Evolutionary conservation across 371 early-diverging fungal species (phyloP).

Genomic region (Mortierella sp.): DNA sequence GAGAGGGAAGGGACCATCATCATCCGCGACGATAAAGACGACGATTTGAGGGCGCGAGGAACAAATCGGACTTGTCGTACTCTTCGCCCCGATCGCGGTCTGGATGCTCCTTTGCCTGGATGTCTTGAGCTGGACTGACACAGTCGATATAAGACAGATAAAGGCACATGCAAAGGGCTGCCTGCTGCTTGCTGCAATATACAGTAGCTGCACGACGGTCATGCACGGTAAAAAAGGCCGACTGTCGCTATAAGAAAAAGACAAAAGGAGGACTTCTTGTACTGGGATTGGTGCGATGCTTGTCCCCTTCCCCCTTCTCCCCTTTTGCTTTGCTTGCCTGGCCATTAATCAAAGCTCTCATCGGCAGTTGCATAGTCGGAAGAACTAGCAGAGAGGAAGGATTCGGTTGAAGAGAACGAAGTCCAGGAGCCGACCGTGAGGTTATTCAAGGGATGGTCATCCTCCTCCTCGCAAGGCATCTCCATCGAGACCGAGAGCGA

Average conservation of each 20-base stretch:
- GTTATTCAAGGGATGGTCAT: slow-evolving; percentile 36
- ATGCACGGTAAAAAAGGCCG: slow-evolving; percentile 14
- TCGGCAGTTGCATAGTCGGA: slow-evolving; percentile 47
- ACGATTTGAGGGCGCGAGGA: neutral
- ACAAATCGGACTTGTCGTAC: neutral
- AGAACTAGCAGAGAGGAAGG: slow-evolving; percentile 40
- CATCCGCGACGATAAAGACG: neutral
- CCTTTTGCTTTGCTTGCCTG: neutral
- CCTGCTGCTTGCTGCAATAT: too few relatives aligned
- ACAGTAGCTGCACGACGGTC: neutral
- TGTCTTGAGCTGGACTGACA: neutral
- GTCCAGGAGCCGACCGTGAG: slow-evolving; percentile 50
- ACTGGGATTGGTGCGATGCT: neutral
- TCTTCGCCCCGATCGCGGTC: neutral
- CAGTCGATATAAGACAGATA: neutral
- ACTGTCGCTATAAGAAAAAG: neutral
- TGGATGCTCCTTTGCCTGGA: neutral
- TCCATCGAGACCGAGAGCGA: slow-evolving; percentile 27
- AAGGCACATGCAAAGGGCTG: neutral
- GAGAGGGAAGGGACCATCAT: neutral
- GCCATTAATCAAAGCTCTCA: slow-evolving; percentile 31
- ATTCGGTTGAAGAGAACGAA: slow-evolving; percentile 36
- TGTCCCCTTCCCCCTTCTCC: too few relatives aligned
- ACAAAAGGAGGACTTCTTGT: too few relatives aligned
- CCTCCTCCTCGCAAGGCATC: slow-evolving; percentile 33